These are phyloP conservation scores for Apiospora phragmitis DNA, from an alignment of 2,329 filamentous ascomycete genomes.

Conservation along the genomic window DNA sequence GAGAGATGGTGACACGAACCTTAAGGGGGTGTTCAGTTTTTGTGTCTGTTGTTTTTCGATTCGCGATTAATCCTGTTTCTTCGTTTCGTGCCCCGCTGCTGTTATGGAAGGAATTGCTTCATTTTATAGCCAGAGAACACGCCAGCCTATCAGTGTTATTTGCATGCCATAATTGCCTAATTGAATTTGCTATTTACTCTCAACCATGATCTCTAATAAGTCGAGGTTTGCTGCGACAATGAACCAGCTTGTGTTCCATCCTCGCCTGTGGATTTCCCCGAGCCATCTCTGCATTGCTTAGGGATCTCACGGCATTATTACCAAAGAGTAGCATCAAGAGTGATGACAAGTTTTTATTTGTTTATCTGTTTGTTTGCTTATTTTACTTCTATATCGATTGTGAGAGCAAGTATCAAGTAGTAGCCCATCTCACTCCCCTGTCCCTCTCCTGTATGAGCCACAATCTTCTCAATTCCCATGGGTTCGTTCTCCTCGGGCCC, in stretches of 20 bases:
- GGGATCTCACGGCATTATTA: not conserved
- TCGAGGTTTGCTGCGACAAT: not conserved
- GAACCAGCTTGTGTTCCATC: too few relatives aligned
- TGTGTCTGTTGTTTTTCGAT: conserved; percentile 13
- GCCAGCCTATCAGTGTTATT: not conserved
- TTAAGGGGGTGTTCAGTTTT: not conserved
- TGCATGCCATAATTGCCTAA: not conserved
- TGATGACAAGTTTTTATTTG: not conserved
- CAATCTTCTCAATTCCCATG: not conserved
- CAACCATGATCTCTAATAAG: not conserved
- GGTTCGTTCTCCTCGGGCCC: too few relatives aligned
- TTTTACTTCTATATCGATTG: not conserved
- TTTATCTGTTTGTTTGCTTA: not conserved
- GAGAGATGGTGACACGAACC: not conserved
- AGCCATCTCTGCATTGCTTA: too few relatives aligned
- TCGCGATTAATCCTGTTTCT: conserved; percentile 13
- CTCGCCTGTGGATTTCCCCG: too few relatives aligned
- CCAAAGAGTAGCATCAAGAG: not conserved
- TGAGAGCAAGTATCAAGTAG: not conserved
- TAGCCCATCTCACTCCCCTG: not conserved
- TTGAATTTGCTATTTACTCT: not conserved
- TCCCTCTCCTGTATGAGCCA: not conserved
- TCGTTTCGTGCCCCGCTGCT: not conserved
- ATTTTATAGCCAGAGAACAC: not conserved
- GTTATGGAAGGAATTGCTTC: not conserved